Conservation (phyloP, 805 yeast genomes). For the Candida germanica region DNA sequence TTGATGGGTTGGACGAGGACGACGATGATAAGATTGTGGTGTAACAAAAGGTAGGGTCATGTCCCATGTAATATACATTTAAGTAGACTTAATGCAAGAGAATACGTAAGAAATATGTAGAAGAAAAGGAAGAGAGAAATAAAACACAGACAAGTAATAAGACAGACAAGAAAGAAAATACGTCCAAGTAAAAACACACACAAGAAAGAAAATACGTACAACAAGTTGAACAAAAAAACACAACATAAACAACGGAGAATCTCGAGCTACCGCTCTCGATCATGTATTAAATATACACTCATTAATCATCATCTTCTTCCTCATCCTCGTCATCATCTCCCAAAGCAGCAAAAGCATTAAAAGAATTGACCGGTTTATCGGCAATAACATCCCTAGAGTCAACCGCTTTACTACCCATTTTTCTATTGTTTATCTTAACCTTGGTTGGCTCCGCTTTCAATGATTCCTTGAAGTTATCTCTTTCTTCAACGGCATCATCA, state of each 20-base stretch:
- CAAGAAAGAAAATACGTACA: no score
- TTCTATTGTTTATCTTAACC: slow-evolving; percentile 70
- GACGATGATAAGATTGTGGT: slow-evolving; percentile 20
- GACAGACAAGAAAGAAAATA: no score
- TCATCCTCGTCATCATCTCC: slow-evolving; percentile 53
- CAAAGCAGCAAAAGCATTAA: slow-evolving; percentile 82
- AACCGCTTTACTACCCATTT: slow-evolving; percentile 70
- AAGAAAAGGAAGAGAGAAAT: no score
- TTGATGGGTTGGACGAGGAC: slow-evolving; percentile 32
- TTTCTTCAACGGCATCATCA: slow-evolving; percentile 48
- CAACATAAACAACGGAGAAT: background rate
- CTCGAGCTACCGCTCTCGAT: no score
- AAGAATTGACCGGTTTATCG: slow-evolving; percentile 60
- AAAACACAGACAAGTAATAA: no score
- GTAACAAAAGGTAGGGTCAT: no score
- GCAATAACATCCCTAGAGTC: slow-evolving; percentile 70
- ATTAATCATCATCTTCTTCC: slow-evolving; percentile 9
- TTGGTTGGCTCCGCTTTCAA: slow-evolving; percentile 42
- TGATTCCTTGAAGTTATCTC: slow-evolving; percentile 43
- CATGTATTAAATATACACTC: background rate
- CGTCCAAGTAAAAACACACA: no score
- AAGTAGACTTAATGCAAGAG: no score
- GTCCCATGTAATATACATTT: no score
- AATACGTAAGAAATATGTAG: no score
- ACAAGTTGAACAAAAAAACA: background rate